Evolutionary conservation across 371 early-diverging fungal genomes (phyloP), one percentile per base, ranked within the genome.

Genomic region (Actinomortierella ambigua): DNA sequence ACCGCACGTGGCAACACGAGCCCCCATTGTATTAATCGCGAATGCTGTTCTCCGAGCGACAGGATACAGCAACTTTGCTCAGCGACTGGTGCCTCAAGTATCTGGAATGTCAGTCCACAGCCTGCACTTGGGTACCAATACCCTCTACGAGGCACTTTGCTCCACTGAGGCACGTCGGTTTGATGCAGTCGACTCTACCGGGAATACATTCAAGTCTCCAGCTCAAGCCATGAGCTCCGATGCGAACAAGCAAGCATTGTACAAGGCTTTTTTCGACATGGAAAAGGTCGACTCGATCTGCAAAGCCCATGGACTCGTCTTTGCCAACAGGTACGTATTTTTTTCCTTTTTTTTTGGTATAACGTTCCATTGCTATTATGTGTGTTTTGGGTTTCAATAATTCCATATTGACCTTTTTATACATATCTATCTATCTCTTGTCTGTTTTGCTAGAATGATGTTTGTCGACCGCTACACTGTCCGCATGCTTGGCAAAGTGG

Each of bases 251-350:
- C 15, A 20, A 20, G 44, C 44, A 44, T 4, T 44, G n/a, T 44
- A n/a, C 13, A 20, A 13, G 13, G 44, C 44, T n/a, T n/a, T 44
- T 13, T 44, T 44, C 44, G 44, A 9, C 15, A 8, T 41, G 41
- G 8, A 41, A 8, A 15, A 8, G 15, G 15, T 41, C 41, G 41
- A 8, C 41, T 15, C 15, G 13, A 44, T 44, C 20, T 44, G 44
- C 44, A 20, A 44, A 2, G 20, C n/a, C 15, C 13, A 44, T 44
- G 44, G 44, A 4, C 44, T 44, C 2, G n/a, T n/a, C 20, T 44
- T 44, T 44, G 44, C 44, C 15, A 20, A 41, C 41, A 44, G 44
- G n/a, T n/a, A n/a, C n/a, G 44, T 44, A n/a, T n/a, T n/a, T n/a
- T n/a, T n/a, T n/a, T n/a, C n/a, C n/a, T n/a, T n/a, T n/a, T n/a